Conservation (phyloP, 108 stramenopile species). For the Pseudonitzschia delicatissima region DNA sequence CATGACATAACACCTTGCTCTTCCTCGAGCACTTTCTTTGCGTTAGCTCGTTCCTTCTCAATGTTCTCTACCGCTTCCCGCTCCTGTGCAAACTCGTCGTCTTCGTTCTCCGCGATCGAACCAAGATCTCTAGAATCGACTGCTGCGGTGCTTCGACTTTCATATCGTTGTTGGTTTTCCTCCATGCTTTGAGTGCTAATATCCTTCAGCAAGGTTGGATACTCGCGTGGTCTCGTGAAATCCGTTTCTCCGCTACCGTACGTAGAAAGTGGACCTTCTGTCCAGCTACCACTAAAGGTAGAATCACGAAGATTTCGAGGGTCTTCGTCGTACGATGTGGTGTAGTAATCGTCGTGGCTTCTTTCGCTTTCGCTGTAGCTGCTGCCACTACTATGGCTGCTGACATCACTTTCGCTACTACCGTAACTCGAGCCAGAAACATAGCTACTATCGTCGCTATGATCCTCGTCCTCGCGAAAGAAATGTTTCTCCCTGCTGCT, state of each 20-base stretch:
- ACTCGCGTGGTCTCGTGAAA: too few species aligned
- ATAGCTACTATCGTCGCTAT: neutral
- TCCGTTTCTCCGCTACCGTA: conserved; percentile 2
- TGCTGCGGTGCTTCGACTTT: neutral
- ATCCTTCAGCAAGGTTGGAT: too few species aligned
- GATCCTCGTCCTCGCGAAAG: neutral
- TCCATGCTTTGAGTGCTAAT: too few species aligned
- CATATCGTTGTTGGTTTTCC: neutral
- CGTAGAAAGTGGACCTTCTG: neutral
- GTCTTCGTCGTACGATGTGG: neutral
- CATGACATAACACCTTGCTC: conserved; percentile 1
- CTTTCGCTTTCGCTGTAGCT: neutral
- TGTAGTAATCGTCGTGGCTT: neutral
- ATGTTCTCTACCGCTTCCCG: neutral
- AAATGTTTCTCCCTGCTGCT: neutral
- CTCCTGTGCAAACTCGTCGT: neutral
- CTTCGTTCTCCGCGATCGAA: neutral
- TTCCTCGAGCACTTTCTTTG: neutral
- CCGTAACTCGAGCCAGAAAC: neutral
- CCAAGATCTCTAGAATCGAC: neutral
- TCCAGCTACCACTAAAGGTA: conserved; percentile 1
- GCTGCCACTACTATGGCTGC: neutral
- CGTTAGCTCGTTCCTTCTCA: neutral
- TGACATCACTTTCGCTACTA: neutral
- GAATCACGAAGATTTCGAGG: neutral